Conservation (phyloP, 495 filamentous ascomycete species). For the Cenococcum geophilum region DNA sequence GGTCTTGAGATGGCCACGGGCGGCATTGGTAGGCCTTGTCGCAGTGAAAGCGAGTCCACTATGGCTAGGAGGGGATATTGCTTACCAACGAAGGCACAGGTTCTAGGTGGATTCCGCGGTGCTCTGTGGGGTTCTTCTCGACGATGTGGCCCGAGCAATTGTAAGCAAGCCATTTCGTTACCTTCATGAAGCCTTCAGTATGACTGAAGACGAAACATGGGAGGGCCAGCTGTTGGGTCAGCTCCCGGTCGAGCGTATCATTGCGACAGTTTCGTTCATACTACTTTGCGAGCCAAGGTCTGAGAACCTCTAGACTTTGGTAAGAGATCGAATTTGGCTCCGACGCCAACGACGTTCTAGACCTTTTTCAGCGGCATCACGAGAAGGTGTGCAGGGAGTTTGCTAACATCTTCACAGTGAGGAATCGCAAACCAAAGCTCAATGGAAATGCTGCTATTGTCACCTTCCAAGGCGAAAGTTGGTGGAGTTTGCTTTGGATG, state of each 20-base stretch:
- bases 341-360: not conserved
- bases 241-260: not conserved
- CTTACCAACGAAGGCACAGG: constrained; percentile 13
- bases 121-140: constrained; percentile 2
- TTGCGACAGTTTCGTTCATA: not conserved
- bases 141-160: constrained; percentile 12
- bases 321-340: not conserved
- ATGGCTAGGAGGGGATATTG: not conserved
- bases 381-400: not conserved
- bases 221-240: constrained; percentile 2
- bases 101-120: not conserved
- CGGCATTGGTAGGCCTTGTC: not conserved
- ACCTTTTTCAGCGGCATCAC: not conserved
- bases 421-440: not conserved
- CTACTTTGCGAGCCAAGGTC: constrained; percentile 3
- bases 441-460: not conserved
- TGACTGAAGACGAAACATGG: constrained; percentile 10
- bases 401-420: not conserved
- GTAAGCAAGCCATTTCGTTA: constrained; percentile 17
- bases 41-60: not conserved
- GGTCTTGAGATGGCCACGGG: constrained; percentile 12
- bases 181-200: constrained; percentile 7
- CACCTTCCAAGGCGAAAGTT: not conserved
- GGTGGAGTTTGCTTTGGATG: not conserved
- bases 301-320: not conserved